phyloP scores from a whole-genome alignment of 2,329 filamentous ascomycete species.

The Torrubiella hemipterigena region DNA sequence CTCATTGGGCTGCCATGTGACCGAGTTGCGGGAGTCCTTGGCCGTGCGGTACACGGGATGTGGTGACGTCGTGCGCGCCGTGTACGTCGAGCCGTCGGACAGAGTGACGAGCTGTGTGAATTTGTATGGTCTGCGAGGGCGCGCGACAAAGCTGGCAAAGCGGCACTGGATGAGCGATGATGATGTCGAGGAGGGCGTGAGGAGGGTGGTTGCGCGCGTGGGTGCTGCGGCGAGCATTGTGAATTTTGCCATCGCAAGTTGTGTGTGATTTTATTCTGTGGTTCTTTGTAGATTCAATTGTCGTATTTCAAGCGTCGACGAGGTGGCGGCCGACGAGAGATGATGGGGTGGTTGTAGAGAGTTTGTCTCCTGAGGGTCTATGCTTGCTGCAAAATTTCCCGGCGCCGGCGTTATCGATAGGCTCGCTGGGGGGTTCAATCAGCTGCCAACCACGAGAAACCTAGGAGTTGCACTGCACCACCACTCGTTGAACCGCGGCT shows the following conservation, averaged over 20 bases:
- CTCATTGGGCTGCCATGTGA: slow-evolving; percentile 81
- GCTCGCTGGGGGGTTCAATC: too few relatives aligned
- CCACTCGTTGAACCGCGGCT: too few relatives aligned
- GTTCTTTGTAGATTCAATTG: too few relatives aligned
- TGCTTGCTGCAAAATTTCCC: too few relatives aligned
- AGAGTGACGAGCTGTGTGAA: slow-evolving; percentile 96
- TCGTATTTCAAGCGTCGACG: too few relatives aligned
- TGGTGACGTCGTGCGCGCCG: slow-evolving; percentile 66
- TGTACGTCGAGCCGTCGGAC: slow-evolving; percentile 79
- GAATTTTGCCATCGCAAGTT: slow-evolving; percentile 16
- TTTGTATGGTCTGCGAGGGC: slow-evolving; percentile 85
- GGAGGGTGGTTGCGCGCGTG: slow-evolving; percentile 14
- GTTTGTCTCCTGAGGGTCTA: too few relatives aligned
- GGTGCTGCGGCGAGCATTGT: slow-evolving; percentile 16
- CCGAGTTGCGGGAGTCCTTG: slow-evolving; percentile 83
- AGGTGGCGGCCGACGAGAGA: too few relatives aligned
- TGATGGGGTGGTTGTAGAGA: too few relatives aligned
- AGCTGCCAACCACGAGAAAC: too few relatives aligned
- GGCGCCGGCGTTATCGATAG: too few relatives aligned
- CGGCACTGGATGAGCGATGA: slow-evolving; percentile 47
- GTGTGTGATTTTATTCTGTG: too few relatives aligned
- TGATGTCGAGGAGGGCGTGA: slow-evolving; percentile 12
- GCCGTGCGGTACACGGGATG: slow-evolving; percentile 42
- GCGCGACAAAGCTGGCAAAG: slow-evolving; percentile 72
- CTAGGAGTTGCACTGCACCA: too few relatives aligned